Base-by-base conservation (phyloP, 257 asterid genomes). In the Ilex aquifolium region DNA sequence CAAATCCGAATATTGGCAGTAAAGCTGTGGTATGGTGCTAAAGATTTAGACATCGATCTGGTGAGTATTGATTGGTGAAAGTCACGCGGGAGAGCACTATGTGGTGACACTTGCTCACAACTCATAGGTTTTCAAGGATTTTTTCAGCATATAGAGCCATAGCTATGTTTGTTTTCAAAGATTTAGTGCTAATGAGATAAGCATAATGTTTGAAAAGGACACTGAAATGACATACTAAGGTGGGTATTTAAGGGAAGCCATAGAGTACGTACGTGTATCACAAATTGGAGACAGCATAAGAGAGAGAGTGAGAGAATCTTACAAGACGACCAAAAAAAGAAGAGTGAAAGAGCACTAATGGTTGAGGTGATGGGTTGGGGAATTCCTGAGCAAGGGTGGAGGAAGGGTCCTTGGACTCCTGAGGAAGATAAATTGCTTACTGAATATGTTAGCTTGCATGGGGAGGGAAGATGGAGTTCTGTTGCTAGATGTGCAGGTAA, bases 381-480 rank as follows among this genome's bases (percentile, higher is more conserved):
- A 4, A 61, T 63, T 60, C 13, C 61, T 10, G 79, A 68, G 59
- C 70, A 76, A 55, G 82, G 68, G 29, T 82, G 74, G 65, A 79
- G 77, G 61, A 61, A 79, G 72, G 84, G 84, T 7, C 79, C 84
- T 2, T 79, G 81, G 84, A 75, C 79, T 5, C 70, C 81, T 60
- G 84, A 72, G 44, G 84, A 79, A 56, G 84, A 79, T 30, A 72
- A 61, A 63, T 40, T 79, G 12, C 81, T 79, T 2, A 61, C 56
- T 12, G 71, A 75, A 42, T 75, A 76, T 50, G 75, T 79, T 16
- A 69, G 50, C n/a, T 60, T 64, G 64, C 65, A 75, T 49, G 84
- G 84, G 65, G 81, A 75, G 29, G 84, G 79, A 17, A 62, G 79
- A 69, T 79, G 84, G 84, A 75, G 77, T 52, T 79, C 74, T 46